A percentile compares a stretch with the other conserved stretches of the same genome.
Evolutionary conservation across 805 yeast genomes (phyloP).

Genomic region (Metschnikowia colocasiae): DNA sequence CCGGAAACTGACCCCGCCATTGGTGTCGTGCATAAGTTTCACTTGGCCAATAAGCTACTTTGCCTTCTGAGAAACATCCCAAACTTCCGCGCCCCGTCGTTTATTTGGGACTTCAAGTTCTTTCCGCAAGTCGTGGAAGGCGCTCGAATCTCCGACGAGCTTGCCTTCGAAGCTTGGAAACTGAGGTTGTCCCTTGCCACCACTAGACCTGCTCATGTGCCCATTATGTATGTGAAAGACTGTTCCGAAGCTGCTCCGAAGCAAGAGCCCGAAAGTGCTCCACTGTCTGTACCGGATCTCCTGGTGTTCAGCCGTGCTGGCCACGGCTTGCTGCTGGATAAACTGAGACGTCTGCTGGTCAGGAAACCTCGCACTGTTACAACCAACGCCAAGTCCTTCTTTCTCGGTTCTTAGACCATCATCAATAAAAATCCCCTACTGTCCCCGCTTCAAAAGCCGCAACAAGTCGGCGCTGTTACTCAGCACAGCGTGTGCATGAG

Average conservation of each 20-base stretch:
- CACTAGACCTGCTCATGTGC: slow-evolving; percentile 8
- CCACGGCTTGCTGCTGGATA: not conserved
- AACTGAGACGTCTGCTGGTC: slow-evolving; percentile 3
- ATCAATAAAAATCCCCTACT: not conserved
- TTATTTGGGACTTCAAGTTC: slow-evolving; percentile 19
- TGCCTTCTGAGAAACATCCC: slow-evolving; percentile 14
- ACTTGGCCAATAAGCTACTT: slow-evolving; percentile 25
- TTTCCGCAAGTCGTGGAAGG: slow-evolving; percentile 11
- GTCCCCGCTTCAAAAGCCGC: slow-evolving; percentile 18
- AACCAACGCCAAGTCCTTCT: slow-evolving; percentile 2
- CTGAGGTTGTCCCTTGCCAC: slow-evolving; percentile 12
- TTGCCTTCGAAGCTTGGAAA: slow-evolving; percentile 15
- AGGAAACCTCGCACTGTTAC: slow-evolving; percentile 2
- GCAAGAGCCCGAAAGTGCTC: not conserved
- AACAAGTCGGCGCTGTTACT: slow-evolving; percentile 15
- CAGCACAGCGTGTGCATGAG: slow-evolving; percentile 4
- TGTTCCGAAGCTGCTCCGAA: not conserved
- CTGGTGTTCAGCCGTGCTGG: slow-evolving; percentile 7
- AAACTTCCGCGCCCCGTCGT: not conserved
- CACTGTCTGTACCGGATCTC: not conserved
- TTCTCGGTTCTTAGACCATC: not conserved
- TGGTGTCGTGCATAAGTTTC: slow-evolving; percentile 18
- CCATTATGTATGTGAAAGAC: slow-evolving; percentile 15
- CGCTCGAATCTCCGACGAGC: slow-evolving; percentile 4
- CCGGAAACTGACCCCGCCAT: slow-evolving; percentile 10